Evolutionary conservation across 495 filamentous ascomycete species (phyloP), one percentile per base, ranked within the genome.

Genomic region (Penicillium argentinense): DNA sequence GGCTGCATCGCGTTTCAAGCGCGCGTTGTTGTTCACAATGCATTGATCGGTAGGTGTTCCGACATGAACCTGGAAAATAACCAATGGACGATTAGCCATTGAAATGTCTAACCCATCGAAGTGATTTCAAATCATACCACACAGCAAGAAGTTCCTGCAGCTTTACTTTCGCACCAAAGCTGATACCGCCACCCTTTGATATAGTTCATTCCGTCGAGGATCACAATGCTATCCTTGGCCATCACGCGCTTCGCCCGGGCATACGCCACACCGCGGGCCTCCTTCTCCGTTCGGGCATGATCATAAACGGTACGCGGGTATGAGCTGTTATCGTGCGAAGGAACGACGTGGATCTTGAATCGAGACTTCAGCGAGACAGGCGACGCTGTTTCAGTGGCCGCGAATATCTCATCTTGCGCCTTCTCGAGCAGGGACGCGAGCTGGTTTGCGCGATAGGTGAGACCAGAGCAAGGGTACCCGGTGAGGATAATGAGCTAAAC

Each of bases 151-250:
- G 91, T 96, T 47, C 84, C 71, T 22, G 88, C 68, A 18, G 92
- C 89, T 64, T 97, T 97, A 3, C 91, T 83, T 68, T 97, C 93
- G 64, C 93, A 97, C 73, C 84, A 91, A 2, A 98, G 76, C 72
- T 98, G 93, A 65, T 98, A 98, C 30, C 93, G 77, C 76, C 87
- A 97, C 17, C 93, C 93, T 67, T 98, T 98, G 70, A 98, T 98
- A 69, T 97, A 97, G 61, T 97, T 97, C 61, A 91, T 78, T 5
- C 86, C 87, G 67, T 96, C 91, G 5, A 91, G 78, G 34, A 98
- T 82, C 46, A 97, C 90, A 47, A 98, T 84, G 54, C 87, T 88
- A 54, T 90, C 84, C 21, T 79, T 78, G 14, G 79, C 80, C 21
- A 98, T 76, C 27, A 79, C 77, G 27, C 93, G 81, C 73, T 96